Conservation (phyloP, 371 early-diverging fungal species). For the Coemansia sp. region DNA sequence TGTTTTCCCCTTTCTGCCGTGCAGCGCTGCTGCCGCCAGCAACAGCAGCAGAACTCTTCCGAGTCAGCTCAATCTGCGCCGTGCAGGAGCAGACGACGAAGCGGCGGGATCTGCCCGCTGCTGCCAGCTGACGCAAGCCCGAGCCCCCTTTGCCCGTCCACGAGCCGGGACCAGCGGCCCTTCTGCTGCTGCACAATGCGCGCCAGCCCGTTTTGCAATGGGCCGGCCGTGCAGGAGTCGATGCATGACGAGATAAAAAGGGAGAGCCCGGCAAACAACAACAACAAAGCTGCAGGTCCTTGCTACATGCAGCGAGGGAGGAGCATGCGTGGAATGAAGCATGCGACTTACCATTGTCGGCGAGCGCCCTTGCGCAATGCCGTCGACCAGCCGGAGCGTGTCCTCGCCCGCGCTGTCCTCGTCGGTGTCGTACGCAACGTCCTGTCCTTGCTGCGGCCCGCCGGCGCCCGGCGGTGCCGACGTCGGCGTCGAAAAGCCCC, state of each 20-base stretch:
- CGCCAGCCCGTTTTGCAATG: background rate
- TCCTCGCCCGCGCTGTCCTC: constrained; percentile 30
- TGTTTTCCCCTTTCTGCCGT: background rate
- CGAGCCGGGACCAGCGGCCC: too few species aligned
- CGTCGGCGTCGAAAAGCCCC: constrained; percentile 33
- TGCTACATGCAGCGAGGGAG: background rate
- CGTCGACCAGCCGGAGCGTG: constrained; percentile 22
- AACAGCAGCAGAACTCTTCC: background rate
- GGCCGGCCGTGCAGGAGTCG: background rate
- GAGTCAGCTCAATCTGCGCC: too few species aligned
- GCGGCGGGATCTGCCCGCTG: background rate
- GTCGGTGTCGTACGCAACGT: constrained; percentile 8
- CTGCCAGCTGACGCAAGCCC: background rate
- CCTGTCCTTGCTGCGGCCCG: constrained; percentile 15
- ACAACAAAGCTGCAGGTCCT: background rate
- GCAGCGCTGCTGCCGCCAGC: background rate
- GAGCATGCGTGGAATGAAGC: background rate
- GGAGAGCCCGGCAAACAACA: background rate
- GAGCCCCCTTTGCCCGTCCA: too few species aligned
- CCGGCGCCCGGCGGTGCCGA: constrained; percentile 3
- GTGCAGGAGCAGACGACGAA: background rate
- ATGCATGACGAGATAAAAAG: background rate
- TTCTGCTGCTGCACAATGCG: background rate
- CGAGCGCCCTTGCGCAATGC: constrained; percentile 20
- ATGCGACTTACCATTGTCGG: constrained; percentile 32